Conservation (phyloP, 148 eudicot species). For the Agrostemma githago region DNA sequence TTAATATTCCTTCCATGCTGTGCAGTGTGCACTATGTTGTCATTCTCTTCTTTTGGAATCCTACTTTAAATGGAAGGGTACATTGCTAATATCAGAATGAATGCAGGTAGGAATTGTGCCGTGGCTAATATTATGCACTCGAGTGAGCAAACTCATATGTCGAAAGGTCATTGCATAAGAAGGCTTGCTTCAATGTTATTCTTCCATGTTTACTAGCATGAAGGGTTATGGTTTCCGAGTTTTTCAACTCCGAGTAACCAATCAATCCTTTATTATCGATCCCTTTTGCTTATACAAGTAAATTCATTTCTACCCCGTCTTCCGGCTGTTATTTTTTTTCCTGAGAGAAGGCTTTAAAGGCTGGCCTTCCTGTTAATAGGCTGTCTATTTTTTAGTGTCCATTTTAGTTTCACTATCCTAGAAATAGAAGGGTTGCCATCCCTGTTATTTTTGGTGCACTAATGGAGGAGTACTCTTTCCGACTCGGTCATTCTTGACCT, state of each 20-base stretch:
- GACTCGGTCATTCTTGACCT: too few relatives aligned
- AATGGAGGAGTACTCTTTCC: not conserved
- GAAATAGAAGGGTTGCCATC: not conserved
- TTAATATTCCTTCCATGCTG: not conserved
- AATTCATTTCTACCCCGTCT: not conserved
- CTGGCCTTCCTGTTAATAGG: not conserved
- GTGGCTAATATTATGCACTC: conserved; percentile 10
- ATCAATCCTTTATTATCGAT: not conserved
- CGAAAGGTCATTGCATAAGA: conserved; percentile 8
- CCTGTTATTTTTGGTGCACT: not conserved
- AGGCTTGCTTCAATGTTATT: not conserved
- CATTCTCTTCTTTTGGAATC: not conserved
- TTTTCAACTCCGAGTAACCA: not conserved
- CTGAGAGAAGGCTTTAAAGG: not conserved
- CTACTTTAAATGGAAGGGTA: not conserved
- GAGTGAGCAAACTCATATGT: conserved; percentile 10
- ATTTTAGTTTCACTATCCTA: not conserved
- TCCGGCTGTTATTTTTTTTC: not conserved
- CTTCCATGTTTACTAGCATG: not conserved
- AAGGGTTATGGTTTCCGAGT: not conserved
- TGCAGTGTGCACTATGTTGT: not conserved
- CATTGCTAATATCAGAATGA: not conserved
- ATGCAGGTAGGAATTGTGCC: conserved; percentile 1
- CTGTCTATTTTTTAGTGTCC: not conserved
- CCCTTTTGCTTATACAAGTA: not conserved